phyloP scores from a whole-genome alignment of 352 stramenopile genomes.

The Pythium aristosporum region DNA sequence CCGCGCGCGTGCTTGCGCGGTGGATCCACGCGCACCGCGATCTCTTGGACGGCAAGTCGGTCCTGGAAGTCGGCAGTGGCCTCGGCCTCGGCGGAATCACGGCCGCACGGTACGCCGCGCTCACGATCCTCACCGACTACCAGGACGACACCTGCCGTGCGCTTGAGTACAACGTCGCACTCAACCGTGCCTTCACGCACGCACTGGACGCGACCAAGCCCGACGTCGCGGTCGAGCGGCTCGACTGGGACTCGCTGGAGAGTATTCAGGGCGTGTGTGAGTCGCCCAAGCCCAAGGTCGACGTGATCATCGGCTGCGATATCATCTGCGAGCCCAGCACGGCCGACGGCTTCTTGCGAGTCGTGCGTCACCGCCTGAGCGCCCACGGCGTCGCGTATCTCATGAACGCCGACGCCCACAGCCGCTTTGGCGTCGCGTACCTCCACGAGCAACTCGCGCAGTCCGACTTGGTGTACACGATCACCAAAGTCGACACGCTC shows the following conservation, averaged over 20 bases:
- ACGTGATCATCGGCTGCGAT: constrained; percentile 83
- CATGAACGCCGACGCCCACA: constrained; percentile 87
- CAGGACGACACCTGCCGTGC: constrained; percentile 78
- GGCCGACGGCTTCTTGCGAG: constrained; percentile 81
- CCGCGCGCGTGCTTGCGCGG: constrained; percentile 72
- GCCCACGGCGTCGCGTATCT: constrained; percentile 68
- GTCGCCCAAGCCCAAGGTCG: constrained; percentile 42
- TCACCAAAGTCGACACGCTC: constrained; percentile 66
- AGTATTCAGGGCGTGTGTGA: constrained; percentile 41
- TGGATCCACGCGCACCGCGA: constrained; percentile 83
- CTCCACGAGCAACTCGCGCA: constrained; percentile 61
- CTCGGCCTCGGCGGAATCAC: constrained; percentile 81
- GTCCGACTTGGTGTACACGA: constrained; percentile 64
- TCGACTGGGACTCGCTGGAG: constrained; percentile 80
- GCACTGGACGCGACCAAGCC: constrained; percentile 54
- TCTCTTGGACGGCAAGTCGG: constrained; percentile 62
- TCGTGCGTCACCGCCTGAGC: constrained; percentile 63
- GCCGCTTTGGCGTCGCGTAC: constrained; percentile 77
- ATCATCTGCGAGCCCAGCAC: constrained; percentile 89
- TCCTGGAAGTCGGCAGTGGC: constrained; percentile 83
- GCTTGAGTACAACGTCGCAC: constrained; percentile 74
- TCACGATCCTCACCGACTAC: constrained; percentile 80
- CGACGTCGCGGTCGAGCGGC: constrained; percentile 46
- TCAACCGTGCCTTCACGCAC: constrained; percentile 76
- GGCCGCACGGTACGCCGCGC: constrained; percentile 57